Evolutionary conservation across 2,329 filamentous ascomycete species (phyloP), one percentile per base, ranked within the genome.

Genomic region (Triangularia setosa): DNA sequence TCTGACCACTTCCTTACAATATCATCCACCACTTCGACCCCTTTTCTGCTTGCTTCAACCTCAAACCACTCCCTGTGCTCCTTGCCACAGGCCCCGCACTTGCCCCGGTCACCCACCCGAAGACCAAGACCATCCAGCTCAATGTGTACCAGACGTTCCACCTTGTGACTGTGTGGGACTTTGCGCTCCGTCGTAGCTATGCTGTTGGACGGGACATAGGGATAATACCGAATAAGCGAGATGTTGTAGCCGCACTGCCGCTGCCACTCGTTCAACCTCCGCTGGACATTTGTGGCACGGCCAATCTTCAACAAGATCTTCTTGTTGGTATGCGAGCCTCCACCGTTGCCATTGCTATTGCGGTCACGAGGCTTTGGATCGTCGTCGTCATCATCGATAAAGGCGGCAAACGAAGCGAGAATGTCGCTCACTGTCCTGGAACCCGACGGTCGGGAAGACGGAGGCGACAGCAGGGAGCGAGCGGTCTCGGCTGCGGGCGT

Each of bases 11-110:
- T 80, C 73, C 88, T 69, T 23, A 93, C 84, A 65, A 88, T 86
- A 69, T 90, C 81, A 68, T 86, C 80, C 79, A 86, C 80, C 79
- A 84, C 82, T 65, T 83, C 85, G 2, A 98, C 83, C 0, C 89
- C 91, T 27, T 88, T 83, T 68, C 88, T 84, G 23, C 81, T 88
- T 0, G 91, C 91, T 67, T 91, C 87, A 1, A 97, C 88, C 78
- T 96, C 91, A 75, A 99, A 99, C 94, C 94, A 99, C 79, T 99
- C 95, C 60, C 89, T 82, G 76, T 99, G 95, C 71, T 92, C 89
- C 72, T 88, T 88, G 1, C 93, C 93, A 73, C 95, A 99, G 1
- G 87, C 84, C 4, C 82, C 81, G 72, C 95, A 99, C 60, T 85
- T 84, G 18, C 77, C 79, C 56, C 78, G 76, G 75, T 87, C 77